A percentile compares a stretch with the other conserved stretches of the same genome.
These are phyloP conservation scores for Xylaria intraflava DNA, from an alignment of 495 filamentous ascomycete genomes.

Conservation along the genomic window DNA sequence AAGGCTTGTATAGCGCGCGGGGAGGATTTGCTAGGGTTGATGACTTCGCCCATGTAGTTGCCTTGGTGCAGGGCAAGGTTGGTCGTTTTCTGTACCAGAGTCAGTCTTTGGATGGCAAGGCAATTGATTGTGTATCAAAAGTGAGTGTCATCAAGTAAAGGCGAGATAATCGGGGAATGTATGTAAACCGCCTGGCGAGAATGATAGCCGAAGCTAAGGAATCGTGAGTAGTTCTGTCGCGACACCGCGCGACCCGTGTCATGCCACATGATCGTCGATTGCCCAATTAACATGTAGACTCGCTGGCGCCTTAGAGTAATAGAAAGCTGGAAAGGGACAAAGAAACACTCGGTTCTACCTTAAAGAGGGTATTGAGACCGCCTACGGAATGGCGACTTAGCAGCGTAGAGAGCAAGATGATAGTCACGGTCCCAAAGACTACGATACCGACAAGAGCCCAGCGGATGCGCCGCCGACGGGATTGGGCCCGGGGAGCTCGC, in stretches of 20 bases:
- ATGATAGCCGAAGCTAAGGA: background rate
- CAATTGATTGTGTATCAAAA: background rate
- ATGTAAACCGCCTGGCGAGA: background rate
- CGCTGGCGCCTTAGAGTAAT: background rate
- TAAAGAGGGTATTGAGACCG: conserved; percentile 2
- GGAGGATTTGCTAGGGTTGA: conserved; percentile 29
- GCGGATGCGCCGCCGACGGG: conserved; percentile 1
- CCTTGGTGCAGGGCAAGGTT: conserved; percentile 44
- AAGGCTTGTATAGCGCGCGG: conserved; percentile 50
- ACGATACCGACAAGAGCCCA: background rate
- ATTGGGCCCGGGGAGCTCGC: background rate
- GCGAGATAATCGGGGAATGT: background rate
- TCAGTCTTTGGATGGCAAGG: conserved; percentile 10
- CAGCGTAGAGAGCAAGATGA: conserved; percentile 12
- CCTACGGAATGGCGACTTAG: conserved; percentile 2
- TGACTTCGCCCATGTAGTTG: conserved; percentile 43
- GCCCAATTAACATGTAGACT: background rate
- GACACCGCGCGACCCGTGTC: background rate
- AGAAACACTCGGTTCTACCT: background rate
- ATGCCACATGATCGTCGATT: background rate
- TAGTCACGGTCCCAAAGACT: conserved; percentile 6
- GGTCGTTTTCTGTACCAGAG: conserved; percentile 19
- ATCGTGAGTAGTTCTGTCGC: conserved; percentile 1
- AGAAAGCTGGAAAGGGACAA: background rate
- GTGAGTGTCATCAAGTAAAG: background rate